A percentile compares a stretch with the other conserved stretches of the same genome.
Conservation (phyloP, 352 stramenopile genomes). For the Bremia lactucae region DNA sequence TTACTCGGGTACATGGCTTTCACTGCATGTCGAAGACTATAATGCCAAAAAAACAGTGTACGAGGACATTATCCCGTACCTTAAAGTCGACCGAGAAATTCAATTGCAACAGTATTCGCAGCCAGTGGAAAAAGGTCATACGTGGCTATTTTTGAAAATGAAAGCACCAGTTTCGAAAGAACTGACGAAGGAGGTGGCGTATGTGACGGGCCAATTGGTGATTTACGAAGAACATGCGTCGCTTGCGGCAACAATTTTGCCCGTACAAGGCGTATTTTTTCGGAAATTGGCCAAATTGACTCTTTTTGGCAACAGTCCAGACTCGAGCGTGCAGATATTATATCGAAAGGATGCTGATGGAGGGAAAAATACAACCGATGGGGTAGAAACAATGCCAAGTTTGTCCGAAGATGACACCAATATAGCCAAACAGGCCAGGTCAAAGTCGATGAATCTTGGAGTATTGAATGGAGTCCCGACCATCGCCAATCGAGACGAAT, state of each 20-base stretch:
- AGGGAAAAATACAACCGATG: slow-evolving; percentile 10
- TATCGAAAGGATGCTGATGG: slow-evolving; percentile 40
- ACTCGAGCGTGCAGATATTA: slow-evolving; percentile 67
- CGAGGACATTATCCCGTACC: slow-evolving; percentile 63
- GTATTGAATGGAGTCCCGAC: slow-evolving; percentile 54
- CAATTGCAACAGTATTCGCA: slow-evolving; percentile 72
- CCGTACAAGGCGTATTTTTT: slow-evolving; percentile 77
- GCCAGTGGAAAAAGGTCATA: slow-evolving; percentile 55
- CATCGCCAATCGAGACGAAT: slow-evolving; percentile 53
- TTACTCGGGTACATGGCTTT: slow-evolving; percentile 67
- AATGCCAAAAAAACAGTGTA: slow-evolving; percentile 44
- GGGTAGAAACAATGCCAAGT: slow-evolving; percentile 7
- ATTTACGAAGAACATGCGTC: slow-evolving; percentile 78
- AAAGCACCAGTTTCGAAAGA: slow-evolving; percentile 61
- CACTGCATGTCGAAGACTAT: slow-evolving; percentile 45
- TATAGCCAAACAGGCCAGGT: slow-evolving; percentile 23
- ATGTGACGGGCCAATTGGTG: slow-evolving; percentile 71
- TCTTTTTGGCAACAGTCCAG: slow-evolving; percentile 75
- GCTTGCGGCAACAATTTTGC: slow-evolving; percentile 65
- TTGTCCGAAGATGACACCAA: slow-evolving; percentile 18
- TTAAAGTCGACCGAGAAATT: slow-evolving; percentile 62
- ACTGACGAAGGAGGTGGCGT: slow-evolving; percentile 52
- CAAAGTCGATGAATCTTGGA: slow-evolving; percentile 48
- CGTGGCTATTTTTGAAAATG: slow-evolving; percentile 78
- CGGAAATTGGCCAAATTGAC: slow-evolving; percentile 58